Evolutionary conservation across 306 rosid genomes (phyloP), one percentile per base, ranked within the genome.

Genomic region (Cucurbita argyrosperma): DNA sequence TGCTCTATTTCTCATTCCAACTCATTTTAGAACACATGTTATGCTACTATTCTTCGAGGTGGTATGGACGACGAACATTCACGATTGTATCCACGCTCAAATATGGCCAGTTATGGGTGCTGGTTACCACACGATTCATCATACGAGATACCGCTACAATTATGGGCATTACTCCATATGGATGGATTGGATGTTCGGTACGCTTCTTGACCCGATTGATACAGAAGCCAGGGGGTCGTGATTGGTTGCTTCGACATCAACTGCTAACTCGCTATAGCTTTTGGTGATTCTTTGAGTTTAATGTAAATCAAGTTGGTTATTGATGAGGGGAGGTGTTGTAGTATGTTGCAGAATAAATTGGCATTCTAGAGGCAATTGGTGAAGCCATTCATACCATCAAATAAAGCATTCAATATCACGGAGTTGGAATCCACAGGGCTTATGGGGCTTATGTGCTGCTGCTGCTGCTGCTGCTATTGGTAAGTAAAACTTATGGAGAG

Each of bases 131-230:
- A 88, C 97, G 54, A 86, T 94, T 71, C 98, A 94, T 82, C 98
- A 94, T 16, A 94, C 97, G 3, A 94, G 97, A 0, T 94, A 90
- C 67, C 87, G 97, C 1, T 97, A 94, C 54, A 94, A 94, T 82
- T 94, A 94, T 0, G 98, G 98, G 47, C 98, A 94, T 73, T 94
- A 78, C 73, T 89, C 96, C 21, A 81, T 94, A 75, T 89, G 90
- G 90, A 90, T 94, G 97, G 98, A 94, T 77, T 94, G 98, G 98
- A 86, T 90, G 92, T 94, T 88, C 1, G 97, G 98, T 35, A 94
- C 97, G 0, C 97, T 94, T 63, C 88, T 85, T 3, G 90, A 90
- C 60, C 98, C 98, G 0, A 16, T 75, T 37, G 90, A 84, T 0
- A 83, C 88, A 0, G 86, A 77, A 64, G 79, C 80, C 9, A 93